Percentiles rank a stretch among this genome's conserved stretches.
Evolutionary conservation across 805 yeast species (phyloP).

Genomic region (Sugiyamaella qingdaonensis): DNA sequence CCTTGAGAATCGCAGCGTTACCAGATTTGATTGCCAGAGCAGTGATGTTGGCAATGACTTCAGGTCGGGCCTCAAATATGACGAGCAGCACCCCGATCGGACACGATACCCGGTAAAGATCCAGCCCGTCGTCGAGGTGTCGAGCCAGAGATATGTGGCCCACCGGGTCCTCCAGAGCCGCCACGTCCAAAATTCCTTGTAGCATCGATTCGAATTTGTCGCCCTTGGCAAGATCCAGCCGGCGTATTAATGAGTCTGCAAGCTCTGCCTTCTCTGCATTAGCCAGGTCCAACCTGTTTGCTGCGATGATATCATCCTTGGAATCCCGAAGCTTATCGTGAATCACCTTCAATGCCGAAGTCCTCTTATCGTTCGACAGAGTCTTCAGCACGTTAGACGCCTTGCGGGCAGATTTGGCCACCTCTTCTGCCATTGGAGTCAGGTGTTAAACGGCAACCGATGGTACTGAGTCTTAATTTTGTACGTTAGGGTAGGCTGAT

Average conservation of each 20-base stretch:
- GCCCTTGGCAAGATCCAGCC: constrained; percentile 75
- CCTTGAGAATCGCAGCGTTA: constrained; percentile 93
- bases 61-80: constrained; percentile 95
- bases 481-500: not conserved
- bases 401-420: constrained; percentile 75
- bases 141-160: constrained; percentile 83
- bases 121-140: constrained; percentile 85
- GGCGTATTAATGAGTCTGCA: constrained; percentile 67
- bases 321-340: constrained; percentile 60
- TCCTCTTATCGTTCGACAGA: constrained; percentile 65
- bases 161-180: constrained; percentile 83
- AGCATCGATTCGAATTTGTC: constrained; percentile 93
- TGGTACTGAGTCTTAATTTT: not conserved
- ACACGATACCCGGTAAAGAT: constrained; percentile 75
- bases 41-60: constrained; percentile 95
- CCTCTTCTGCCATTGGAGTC: constrained; percentile 50
- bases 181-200: constrained; percentile 90
- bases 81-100: constrained; percentile 93
- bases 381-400: constrained; percentile 85
- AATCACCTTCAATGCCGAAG: constrained; percentile 64
- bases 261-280: constrained; percentile 60
- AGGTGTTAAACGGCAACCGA: not conserved
- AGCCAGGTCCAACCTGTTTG: constrained; percentile 72
- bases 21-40: constrained; percentile 95
- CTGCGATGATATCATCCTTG: constrained; percentile 61